Conservation (phyloP, 371 early-diverging fungal genomes). For the Coemansia sp. region DNA sequence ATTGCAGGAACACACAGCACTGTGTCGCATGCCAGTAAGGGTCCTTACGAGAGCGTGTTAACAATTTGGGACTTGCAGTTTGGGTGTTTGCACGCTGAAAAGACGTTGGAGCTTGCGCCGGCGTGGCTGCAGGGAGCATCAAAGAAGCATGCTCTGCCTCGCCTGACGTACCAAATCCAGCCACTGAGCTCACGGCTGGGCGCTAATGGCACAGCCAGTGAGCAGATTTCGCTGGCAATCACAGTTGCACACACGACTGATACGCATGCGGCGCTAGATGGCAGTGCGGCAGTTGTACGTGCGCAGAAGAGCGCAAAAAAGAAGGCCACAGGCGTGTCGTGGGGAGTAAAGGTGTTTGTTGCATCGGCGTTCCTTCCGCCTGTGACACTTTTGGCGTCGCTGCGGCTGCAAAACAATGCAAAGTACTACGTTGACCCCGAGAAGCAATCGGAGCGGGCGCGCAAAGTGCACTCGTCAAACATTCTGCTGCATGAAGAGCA, state of each 20-base stretch:
- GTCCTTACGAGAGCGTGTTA: slow-evolving; percentile 46
- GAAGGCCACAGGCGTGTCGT: not conserved
- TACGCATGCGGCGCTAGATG: slow-evolving; percentile 25
- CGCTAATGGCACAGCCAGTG: slow-evolving; percentile 25
- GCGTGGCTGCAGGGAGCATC: slow-evolving; percentile 21
- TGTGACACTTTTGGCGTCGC: slow-evolving; percentile 40
- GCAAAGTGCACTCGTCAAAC: slow-evolving; percentile 44
- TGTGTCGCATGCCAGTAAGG: slow-evolving; percentile 38
- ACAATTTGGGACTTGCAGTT: slow-evolving; percentile 50
- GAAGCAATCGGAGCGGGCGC: slow-evolving; percentile 21
- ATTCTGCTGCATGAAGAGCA: slow-evolving; percentile 49
- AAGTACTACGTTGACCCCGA: slow-evolving; percentile 47
- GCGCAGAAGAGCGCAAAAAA: not conserved
- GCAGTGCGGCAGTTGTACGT: not conserved
- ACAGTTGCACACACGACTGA: slow-evolving; percentile 36
- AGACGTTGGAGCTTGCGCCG: slow-evolving; percentile 21
- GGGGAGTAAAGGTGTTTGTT: slow-evolving; percentile 40
- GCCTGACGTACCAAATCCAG: slow-evolving; percentile 46
- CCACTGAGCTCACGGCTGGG: slow-evolving; percentile 30
- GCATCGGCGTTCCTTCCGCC: slow-evolving; percentile 43
- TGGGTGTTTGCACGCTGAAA: slow-evolving; percentile 47
- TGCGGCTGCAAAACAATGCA: slow-evolving; percentile 47
- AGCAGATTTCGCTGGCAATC: slow-evolving; percentile 40
- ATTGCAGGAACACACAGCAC: slow-evolving; percentile 50
- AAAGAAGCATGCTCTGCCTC: slow-evolving; percentile 15